Evolutionary conservation across 495 filamentous ascomycete genomes (phyloP).

Genomic region (Lasiosphaeris hirsuta): DNA sequence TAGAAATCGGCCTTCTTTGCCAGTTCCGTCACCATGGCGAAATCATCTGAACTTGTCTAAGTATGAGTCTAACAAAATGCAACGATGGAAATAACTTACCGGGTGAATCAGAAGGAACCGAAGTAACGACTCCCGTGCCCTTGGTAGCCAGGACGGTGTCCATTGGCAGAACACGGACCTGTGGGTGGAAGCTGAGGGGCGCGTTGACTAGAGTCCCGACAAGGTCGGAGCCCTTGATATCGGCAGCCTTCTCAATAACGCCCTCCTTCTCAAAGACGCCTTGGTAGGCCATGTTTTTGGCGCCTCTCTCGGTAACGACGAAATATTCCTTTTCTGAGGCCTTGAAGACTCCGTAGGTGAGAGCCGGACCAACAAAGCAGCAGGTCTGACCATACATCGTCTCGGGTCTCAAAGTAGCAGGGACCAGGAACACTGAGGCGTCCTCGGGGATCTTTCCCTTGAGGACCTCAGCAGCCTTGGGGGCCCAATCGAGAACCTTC

Average conservation of each 20-base stretch:
- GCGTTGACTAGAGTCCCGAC: slow-evolving; percentile 84
- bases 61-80: too few species aligned
- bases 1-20: slow-evolving; percentile 98
- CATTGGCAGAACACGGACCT: slow-evolving; percentile 91
- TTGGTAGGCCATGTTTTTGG: slow-evolving; percentile 96
- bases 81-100: neutral
- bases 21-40: slow-evolving; percentile 81
- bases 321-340: slow-evolving; percentile 79
- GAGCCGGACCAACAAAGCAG: slow-evolving; percentile 81
- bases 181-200: slow-evolving; percentile 81
- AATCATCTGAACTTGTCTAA: slow-evolving; percentile 60
- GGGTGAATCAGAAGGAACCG: slow-evolving; percentile 89
- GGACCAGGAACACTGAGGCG: slow-evolving; percentile 82
- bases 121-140: slow-evolving; percentile 95
- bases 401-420: slow-evolving; percentile 89
- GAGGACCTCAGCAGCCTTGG: slow-evolving; percentile 63
- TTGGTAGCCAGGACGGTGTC: slow-evolving; percentile 86
- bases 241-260: slow-evolving; percentile 67
- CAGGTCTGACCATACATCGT: slow-evolving; percentile 98
- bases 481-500: slow-evolving; percentile 82
- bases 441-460: slow-evolving; percentile 74
- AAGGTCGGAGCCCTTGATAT: slow-evolving; percentile 71
- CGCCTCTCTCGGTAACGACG: slow-evolving; percentile 79
- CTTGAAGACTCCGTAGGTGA: slow-evolving; percentile 81
- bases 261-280: slow-evolving; percentile 74